Percentiles rank a stretch among this genome's conserved stretches.
phyloP scores from a whole-genome alignment of 1,284 basidiomycete genomes.

The Athelia sp. region DNA sequence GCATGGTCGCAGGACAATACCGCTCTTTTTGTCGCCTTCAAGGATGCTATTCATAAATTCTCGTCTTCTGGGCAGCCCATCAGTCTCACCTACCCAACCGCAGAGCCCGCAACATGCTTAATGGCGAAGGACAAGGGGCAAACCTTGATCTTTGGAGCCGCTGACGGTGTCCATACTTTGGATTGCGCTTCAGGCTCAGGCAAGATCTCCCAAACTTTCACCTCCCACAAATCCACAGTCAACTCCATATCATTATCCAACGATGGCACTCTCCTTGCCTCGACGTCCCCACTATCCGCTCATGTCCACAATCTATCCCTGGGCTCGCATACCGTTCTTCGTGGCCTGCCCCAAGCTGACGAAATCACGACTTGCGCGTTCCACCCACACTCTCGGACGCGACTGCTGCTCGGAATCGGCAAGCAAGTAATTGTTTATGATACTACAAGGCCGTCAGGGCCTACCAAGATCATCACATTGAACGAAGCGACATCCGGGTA shows the following conservation, averaged over 20 bases:
- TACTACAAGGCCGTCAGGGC: slow-evolving; percentile 48
- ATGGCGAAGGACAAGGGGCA: slow-evolving; percentile 37
- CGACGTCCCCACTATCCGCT: slow-evolving; percentile 44
- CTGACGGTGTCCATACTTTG: slow-evolving; percentile 55
- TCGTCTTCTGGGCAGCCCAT: slow-evolving; percentile 20
- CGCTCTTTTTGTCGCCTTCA: slow-evolving; percentile 46
- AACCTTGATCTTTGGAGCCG: slow-evolving; percentile 42
- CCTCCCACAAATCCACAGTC: slow-evolving; percentile 52
- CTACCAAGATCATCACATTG: slow-evolving; percentile 46
- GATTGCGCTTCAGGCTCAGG: slow-evolving; percentile 43
- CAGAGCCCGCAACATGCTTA: slow-evolving; percentile 33
- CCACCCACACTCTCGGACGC: slow-evolving; percentile 53
- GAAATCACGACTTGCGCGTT: slow-evolving; percentile 46
- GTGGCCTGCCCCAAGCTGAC: slow-evolving; percentile 38
- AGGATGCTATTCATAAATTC: slow-evolving; percentile 44
- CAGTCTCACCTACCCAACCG: slow-evolving; percentile 18
- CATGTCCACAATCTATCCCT: slow-evolving; percentile 56
- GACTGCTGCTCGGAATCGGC: slow-evolving; percentile 51
- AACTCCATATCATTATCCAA: slow-evolving; percentile 52
- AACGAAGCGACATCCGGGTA: slow-evolving; percentile 38
- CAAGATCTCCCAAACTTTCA: slow-evolving; percentile 50
- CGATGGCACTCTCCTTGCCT: slow-evolving; percentile 52
- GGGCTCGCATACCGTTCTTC: slow-evolving; percentile 45
- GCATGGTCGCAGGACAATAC: slow-evolving; percentile 54
- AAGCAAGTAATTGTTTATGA: slow-evolving; percentile 58